Conservation (phyloP, 495 filamentous ascomycete species). For the Aspergillus steynii region DNA sequence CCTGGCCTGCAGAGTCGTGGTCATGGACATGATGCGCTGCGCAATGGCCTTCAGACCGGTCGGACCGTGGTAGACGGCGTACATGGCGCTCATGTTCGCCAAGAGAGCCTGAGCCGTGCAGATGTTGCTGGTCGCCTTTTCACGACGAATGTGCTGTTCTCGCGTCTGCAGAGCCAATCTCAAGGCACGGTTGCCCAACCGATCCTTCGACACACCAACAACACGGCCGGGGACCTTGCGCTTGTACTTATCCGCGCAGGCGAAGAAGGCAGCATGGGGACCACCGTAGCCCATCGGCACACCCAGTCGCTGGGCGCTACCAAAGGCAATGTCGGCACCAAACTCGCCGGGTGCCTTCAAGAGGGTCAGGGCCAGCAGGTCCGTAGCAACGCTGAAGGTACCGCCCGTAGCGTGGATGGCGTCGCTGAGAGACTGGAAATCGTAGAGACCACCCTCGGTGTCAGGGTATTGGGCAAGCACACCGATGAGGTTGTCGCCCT, state of each 20-base stretch:
- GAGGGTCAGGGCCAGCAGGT: conserved; percentile 85
- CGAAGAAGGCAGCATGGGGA: conserved; percentile 97
- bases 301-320: conserved; percentile 91
- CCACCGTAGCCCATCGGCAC: conserved; percentile 94
- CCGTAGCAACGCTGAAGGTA: conserved; percentile 86
- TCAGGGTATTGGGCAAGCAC: conserved; percentile 95
- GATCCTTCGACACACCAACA: conserved; percentile 90
- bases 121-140: conserved; percentile 99
- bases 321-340: conserved; percentile 96
- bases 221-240: conserved; percentile 93
- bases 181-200: conserved; percentile 81
- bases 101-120: conserved; percentile 95
- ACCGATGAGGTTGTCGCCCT: conserved; percentile 84
- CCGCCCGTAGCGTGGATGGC: conserved; percentile 77
- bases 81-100: conserved; percentile 97
- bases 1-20: conserved; percentile 67
- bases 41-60: conserved; percentile 83
- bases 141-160: conserved; percentile 95
- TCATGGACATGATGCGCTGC: conserved; percentile 68
- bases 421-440: conserved; percentile 73
- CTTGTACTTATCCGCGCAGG: conserved; percentile 89
- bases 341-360: conserved; percentile 94
- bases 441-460: conserved; percentile 78
- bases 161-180: conserved; percentile 89
- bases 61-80: conserved; percentile 96